phyloP scores from a whole-genome alignment of 345 rosid species.

The Populus pruinosa region DNA sequence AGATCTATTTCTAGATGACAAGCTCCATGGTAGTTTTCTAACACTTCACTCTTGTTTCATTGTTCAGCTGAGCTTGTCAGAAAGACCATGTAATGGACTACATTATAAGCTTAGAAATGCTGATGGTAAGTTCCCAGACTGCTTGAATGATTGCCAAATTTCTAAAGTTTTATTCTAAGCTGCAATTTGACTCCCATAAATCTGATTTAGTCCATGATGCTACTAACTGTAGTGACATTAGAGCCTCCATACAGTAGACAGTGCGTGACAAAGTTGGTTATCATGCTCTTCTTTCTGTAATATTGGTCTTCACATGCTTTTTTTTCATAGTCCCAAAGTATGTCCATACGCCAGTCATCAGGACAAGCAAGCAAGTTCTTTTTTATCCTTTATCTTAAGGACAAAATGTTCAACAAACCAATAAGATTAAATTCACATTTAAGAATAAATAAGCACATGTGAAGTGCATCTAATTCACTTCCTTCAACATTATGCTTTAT shows the following conservation, averaged over 20 bases:
- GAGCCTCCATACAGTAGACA: not conserved
- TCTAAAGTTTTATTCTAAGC: not conserved
- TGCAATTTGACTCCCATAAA: not conserved
- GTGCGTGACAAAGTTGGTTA: not conserved
- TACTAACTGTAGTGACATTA: not conserved
- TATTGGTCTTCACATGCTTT: too few species aligned
- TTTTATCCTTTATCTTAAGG: too few species aligned
- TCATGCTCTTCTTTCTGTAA: not conserved
- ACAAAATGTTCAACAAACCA: too few species aligned
- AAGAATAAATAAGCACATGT: too few species aligned
- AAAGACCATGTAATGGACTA: slow-evolving; percentile 28
- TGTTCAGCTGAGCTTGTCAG: slow-evolving; percentile 41
- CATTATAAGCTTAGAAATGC: slow-evolving; percentile 31
- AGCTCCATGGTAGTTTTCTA: slow-evolving; percentile 2
- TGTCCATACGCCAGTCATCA: too few species aligned
- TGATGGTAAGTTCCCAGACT: slow-evolving; percentile 41
- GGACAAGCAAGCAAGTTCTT: too few species aligned
- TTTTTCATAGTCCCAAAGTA: too few species aligned
- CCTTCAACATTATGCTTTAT: too few species aligned
- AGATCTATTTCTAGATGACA: slow-evolving; percentile 7
- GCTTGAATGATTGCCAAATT: not conserved
- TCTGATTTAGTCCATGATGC: not conserved
- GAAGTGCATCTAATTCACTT: too few species aligned
- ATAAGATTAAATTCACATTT: too few species aligned
- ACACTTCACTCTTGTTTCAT: slow-evolving; percentile 11